Conservation (phyloP, 176 grass and related monocot genomes). For the Lolium rigidum region DNA sequence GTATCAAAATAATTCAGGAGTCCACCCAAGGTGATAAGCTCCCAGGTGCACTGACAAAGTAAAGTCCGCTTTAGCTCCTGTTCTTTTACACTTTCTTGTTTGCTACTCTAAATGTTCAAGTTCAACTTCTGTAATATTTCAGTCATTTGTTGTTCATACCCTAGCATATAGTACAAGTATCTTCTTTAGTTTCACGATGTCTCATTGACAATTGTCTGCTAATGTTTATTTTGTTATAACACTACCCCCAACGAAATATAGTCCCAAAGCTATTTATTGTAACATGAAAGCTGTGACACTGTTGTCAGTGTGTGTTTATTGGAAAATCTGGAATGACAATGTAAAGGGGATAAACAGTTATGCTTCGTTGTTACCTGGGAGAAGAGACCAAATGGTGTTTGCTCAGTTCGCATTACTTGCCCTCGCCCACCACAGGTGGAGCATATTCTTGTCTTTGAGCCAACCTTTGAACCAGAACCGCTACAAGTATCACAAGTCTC, state of each 20-base stretch:
- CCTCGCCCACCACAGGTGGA: slow-evolving; percentile 92
- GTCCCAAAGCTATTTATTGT: slow-evolving; percentile 8
- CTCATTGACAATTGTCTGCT: background rate
- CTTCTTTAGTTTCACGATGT: background rate
- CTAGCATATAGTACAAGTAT: background rate
- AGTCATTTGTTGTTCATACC: background rate
- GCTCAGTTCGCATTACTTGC: slow-evolving; percentile 98
- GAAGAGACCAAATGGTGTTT: slow-evolving; percentile 97
- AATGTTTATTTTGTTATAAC: slow-evolving; percentile 11
- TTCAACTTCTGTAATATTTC: background rate
- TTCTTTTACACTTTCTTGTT: slow-evolving; percentile 22
- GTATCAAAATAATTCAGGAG: slow-evolving; percentile 3
- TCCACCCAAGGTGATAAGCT: background rate
- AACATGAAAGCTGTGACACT: background rate
- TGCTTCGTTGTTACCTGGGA: slow-evolving; percentile 74
- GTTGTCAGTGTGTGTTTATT: background rate
- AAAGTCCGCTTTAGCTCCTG: background rate
- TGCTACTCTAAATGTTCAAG: background rate
- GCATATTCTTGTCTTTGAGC: slow-evolving; percentile 89
- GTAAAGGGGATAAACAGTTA: slow-evolving; percentile 9
- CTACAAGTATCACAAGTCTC: slow-evolving; percentile 88
- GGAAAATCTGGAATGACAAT: slow-evolving; percentile 1
- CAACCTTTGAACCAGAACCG: slow-evolving; percentile 90
- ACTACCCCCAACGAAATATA: background rate
- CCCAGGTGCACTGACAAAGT: background rate